Conservation (phyloP, 192 early-diverging fungal species). For the Coemansia sp. region DNA sequence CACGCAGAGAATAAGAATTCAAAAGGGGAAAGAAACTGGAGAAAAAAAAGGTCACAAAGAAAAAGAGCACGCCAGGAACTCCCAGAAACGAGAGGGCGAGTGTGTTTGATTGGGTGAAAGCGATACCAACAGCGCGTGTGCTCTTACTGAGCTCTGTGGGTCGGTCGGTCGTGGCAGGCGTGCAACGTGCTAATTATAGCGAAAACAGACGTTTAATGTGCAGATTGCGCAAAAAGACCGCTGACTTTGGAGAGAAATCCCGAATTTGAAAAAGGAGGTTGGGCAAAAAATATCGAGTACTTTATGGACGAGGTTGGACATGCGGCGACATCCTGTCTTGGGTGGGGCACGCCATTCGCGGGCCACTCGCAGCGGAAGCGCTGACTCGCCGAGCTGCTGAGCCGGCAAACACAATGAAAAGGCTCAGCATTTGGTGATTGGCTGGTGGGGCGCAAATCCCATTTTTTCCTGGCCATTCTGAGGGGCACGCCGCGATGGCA, state of each 20-base stretch:
- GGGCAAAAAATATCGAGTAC: too few species aligned
- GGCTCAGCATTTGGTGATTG: too few species aligned
- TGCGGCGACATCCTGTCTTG: too few species aligned
- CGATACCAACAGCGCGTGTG: not conserved
- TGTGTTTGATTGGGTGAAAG: not conserved
- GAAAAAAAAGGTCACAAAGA: conserved; percentile 8
- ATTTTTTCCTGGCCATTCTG: not conserved
- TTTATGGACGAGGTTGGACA: too few species aligned
- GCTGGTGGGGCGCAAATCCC: not conserved
- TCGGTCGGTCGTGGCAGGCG: not conserved
- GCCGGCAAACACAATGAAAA: too few species aligned
- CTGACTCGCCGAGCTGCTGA: too few species aligned
- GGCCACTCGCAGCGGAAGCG: too few species aligned
- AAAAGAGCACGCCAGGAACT: conserved; percentile 5
- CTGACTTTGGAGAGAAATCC: not conserved
- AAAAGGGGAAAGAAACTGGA: conserved; percentile 1
- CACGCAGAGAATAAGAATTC: conserved; percentile 4
- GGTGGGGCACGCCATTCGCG: too few species aligned
- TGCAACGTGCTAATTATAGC: conserved; percentile 4
- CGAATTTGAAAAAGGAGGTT: not conserved
- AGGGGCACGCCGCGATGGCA: not conserved
- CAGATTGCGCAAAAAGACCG: conserved; percentile 3
- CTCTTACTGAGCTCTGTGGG: not conserved
- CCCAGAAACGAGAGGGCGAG: conserved; percentile 3
- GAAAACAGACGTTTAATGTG: not conserved